A percentile compares a stretch with the other conserved stretches of the same genome.
phyloP scores from a whole-genome alignment of 2,329 filamentous ascomycete genomes.

The Aureobasidium sp. region DNA sequence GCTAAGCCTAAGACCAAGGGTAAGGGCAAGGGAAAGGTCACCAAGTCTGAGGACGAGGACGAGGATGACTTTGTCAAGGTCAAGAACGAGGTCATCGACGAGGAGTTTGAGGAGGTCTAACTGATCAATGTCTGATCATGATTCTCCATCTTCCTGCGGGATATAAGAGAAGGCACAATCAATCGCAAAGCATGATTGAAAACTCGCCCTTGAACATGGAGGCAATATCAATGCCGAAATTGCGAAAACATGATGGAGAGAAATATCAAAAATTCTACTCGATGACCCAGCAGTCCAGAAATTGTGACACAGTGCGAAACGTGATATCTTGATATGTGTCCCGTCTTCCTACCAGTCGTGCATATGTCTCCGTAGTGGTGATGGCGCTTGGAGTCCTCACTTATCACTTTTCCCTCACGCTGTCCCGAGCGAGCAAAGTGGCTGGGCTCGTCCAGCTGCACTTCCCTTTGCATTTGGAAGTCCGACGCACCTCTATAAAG shows the following conservation, averaged over 20 bases:
- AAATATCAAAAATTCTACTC: background rate
- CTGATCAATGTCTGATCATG: too few relatives aligned
- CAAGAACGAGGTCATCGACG: background rate
- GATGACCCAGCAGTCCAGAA: background rate
- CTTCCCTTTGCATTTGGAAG: too few relatives aligned
- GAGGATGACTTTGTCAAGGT: constrained; percentile 4
- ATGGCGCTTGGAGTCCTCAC: too few relatives aligned
- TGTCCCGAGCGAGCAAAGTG: too few relatives aligned
- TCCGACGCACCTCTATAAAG: too few relatives aligned
- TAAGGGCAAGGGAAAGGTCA: constrained; percentile 14
- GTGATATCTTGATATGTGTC: background rate
- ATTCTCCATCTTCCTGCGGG: background rate
- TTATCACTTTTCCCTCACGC: too few relatives aligned
- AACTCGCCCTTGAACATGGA: background rate
- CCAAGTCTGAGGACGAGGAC: constrained; percentile 15
- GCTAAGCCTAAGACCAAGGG: constrained; percentile 6
- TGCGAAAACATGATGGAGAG: background rate
- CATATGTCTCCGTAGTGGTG: too few relatives aligned
- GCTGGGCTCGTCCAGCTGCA: too few relatives aligned
- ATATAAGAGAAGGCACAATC: background rate
- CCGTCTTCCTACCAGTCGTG: background rate
- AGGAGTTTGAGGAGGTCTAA: background rate
- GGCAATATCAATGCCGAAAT: background rate
- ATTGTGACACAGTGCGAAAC: background rate
- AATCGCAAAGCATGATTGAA: background rate